phyloP scores from a whole-genome alignment of 2,329 filamentous ascomycete species.

The Colletotrichum orchidophilum region DNA sequence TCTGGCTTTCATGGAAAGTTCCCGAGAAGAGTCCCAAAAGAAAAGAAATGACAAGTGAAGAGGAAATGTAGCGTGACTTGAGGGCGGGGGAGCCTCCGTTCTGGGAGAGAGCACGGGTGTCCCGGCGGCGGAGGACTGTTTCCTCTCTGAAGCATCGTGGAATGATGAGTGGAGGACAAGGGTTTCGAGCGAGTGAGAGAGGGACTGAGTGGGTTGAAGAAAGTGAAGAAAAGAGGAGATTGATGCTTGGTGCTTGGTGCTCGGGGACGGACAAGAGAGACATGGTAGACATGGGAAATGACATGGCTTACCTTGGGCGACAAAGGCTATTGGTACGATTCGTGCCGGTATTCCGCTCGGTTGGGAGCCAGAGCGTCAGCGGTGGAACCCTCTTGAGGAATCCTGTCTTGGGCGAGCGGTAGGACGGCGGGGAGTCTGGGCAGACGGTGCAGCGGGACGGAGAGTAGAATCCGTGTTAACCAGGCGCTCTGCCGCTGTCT shows the following conservation, averaged over 20 bases:
- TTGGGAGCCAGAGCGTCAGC: conserved; percentile 17
- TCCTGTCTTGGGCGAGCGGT: conserved; percentile 12
- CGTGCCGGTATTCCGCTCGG: conserved; percentile 28
- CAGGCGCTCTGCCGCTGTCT: neutral
- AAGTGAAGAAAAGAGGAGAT: neutral
- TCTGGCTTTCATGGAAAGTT: conserved; percentile 12
- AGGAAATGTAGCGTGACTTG: neutral
- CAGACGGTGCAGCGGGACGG: conserved; percentile 8
- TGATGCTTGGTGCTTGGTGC: conserved; percentile 4
- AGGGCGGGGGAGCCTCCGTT: neutral
- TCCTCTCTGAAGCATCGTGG: conserved; percentile 11
- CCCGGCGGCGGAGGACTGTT: conserved; percentile 16
- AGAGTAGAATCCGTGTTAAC: neutral
- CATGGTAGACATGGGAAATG: conserved; percentile 15
- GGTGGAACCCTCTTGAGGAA: conserved; percentile 7
- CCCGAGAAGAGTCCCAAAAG: conserved; percentile 22
- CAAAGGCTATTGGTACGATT: conserved; percentile 19
- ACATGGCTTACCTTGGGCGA: conserved; percentile 28
- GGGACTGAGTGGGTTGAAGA: conserved; percentile 9
- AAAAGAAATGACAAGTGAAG: neutral
- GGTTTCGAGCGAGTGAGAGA: neutral
- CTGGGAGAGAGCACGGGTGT: conserved; percentile 16
- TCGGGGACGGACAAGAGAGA: conserved; percentile 3
- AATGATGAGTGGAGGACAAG: conserved; percentile 14
- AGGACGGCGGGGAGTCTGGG: conserved; percentile 30